Evolutionary conservation across 2,329 filamentous ascomycete genomes (phyloP).

Genomic region (Knufia petricola): DNA sequence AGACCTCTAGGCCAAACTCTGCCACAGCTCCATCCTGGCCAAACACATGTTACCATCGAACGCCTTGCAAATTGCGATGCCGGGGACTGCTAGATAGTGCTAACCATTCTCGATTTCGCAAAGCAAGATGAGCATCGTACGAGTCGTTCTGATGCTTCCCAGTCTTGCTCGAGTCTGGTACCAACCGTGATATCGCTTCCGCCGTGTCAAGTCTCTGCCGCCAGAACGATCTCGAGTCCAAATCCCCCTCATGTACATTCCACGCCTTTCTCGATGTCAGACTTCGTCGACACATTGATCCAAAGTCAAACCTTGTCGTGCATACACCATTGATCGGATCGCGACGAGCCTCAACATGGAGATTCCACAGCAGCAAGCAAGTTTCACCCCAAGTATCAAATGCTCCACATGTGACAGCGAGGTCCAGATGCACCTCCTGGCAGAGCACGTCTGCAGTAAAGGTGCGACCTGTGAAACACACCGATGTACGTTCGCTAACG

Average conservation of each 20-base stretch:
- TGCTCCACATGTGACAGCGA: conserved; percentile 70
- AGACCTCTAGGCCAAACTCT: background rate
- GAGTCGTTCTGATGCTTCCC: background rate
- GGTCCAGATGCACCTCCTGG: conserved; percentile 77
- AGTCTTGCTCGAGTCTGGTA: background rate
- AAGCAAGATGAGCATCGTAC: background rate
- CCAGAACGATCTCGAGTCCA: background rate
- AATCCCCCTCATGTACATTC: background rate
- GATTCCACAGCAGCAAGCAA: conserved; percentile 44
- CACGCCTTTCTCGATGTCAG: conserved; percentile 24
- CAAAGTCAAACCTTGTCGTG: background rate
- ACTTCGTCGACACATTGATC: background rate
- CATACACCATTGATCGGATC: background rate
- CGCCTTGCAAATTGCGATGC: background rate
- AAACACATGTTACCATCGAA: background rate
- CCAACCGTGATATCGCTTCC: background rate
- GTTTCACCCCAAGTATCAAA: conserved; percentile 74
- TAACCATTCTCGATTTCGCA: conserved; percentile 1
- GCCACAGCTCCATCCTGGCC: background rate
- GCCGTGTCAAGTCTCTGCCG: background rate
- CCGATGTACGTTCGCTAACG: background rate
- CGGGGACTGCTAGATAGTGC: background rate
- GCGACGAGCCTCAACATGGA: conserved; percentile 11
- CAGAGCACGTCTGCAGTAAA: conserved; percentile 64
- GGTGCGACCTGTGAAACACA: conserved; percentile 25